Base-by-base conservation (phyloP, 176 grass and related monocot species). In the Oryza punctata region DNA sequence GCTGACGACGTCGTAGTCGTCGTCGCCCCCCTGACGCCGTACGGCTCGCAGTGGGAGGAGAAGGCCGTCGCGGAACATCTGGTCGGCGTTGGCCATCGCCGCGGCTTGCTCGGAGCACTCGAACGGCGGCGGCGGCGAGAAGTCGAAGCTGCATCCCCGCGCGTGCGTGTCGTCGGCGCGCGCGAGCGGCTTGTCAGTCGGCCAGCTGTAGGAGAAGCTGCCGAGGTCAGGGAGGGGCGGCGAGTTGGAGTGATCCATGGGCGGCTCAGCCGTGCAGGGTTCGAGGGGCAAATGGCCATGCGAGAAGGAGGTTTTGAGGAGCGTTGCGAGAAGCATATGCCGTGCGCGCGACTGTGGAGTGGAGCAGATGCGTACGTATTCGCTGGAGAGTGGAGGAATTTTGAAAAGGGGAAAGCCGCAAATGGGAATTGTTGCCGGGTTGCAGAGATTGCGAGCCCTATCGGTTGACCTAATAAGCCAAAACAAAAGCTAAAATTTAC, bases 191-290 rank as follows among this genome's bases (percentile, higher is more conserved):
- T 44, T 73, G 83, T 63, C 78, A 15, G 78, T 72, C 26, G 82
- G 75, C 92, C 92, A 94, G 73, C 82, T 84, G 26, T 81, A 68
- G 44, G 80, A 91, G 73, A 91, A 89, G 86, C 80, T 94, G 41
- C 85, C 92, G 65, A 77, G 75, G 47, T 70, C 74, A 38, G 77
- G 67, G 71, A 77, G 59, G 71, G 66, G 38, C 10, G 65, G 64
- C 10, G 52, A 76, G 47, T 21, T 25, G 19, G 28, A 38, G 61
- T 52, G 30, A 57, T 89, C 83, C 86, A 94, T 89, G n/a, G 59
- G 26, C n/a, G n/a, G 59, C 25, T 8, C 65, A 35, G 29, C 37
- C 37, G 33, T 35, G 33, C 5, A 35, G 33, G 13, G 23, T 49
- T 57, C 40, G 32, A 38, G 43, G 24, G 50, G 67, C 8, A 10